These are phyloP conservation scores for Cucurbita pepo DNA, from an alignment of 306 rosid genomes.

Conservation along the genomic window DNA sequence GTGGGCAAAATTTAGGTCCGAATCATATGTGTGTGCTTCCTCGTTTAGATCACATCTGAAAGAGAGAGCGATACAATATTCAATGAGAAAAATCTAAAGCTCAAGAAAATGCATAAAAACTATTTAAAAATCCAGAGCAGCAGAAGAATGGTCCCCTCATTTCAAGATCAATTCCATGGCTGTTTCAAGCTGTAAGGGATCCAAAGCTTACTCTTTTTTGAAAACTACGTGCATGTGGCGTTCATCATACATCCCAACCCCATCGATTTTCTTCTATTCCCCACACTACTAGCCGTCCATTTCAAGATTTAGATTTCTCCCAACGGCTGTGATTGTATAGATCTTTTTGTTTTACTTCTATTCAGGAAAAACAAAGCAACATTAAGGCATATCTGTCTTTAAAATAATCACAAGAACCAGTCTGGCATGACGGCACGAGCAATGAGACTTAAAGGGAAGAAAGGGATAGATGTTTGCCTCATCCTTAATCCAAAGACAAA, in stretches of 20 bases:
- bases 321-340: not conserved
- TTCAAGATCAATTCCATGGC: not conserved
- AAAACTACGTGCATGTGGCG: not conserved
- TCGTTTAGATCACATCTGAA: not conserved
- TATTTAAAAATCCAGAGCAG: not conserved
- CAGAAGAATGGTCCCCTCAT: not conserved
- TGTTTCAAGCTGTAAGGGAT: slow-evolving; percentile 5
- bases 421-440: slow-evolving; percentile 4
- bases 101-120: not conserved
- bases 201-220: not conserved
- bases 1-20: not conserved
- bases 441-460: not conserved
- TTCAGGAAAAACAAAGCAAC: not conserved
- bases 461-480: not conserved
- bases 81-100: not conserved
- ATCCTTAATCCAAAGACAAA: not conserved
- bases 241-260: not conserved
- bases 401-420: slow-evolving; percentile 2
- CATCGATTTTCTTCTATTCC: not conserved
- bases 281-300: not conserved
- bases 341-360: not conserved
- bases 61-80: not conserved
- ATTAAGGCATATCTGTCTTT: not conserved
- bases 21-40: not conserved
- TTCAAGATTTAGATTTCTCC: not conserved